Percentiles rank a stretch among this genome's conserved stretches.
phyloP scores from a whole-genome alignment of 2,329 filamentous ascomycete species.

The Spiromastix sp. region DNA sequence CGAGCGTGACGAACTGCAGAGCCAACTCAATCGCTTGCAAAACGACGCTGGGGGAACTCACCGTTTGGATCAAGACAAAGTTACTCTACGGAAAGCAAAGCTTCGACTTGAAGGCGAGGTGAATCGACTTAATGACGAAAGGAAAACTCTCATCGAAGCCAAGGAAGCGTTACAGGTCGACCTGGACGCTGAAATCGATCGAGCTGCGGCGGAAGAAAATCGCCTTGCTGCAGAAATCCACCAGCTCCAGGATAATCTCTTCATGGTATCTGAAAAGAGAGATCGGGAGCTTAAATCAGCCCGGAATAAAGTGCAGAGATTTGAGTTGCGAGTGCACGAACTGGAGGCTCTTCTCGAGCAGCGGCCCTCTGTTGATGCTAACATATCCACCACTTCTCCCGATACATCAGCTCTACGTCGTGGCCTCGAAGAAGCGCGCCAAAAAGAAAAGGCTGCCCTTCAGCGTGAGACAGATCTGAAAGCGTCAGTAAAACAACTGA shows the following conservation, averaged over 20 bases:
- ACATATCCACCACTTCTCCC: constrained; percentile 22
- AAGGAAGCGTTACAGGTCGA: constrained; percentile 51
- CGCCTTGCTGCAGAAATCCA: constrained; percentile 42
- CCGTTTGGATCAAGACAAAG: constrained; percentile 56
- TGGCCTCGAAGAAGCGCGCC: constrained; percentile 53
- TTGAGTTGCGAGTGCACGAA: constrained; percentile 47
- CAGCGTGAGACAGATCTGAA: constrained; percentile 57
- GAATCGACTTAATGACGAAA: constrained; percentile 55
- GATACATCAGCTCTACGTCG: constrained; percentile 53
- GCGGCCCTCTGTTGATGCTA: constrained; percentile 27
- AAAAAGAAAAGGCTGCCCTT: constrained; percentile 54
- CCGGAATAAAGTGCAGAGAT: constrained; percentile 52
- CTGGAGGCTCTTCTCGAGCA: constrained; percentile 45
- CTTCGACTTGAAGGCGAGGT: constrained; percentile 58
- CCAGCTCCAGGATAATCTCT: constrained; percentile 43
- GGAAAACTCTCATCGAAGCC: constrained; percentile 45
- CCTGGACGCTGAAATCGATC: constrained; percentile 55
- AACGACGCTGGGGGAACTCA: constrained; percentile 49
- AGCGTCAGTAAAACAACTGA: constrained; percentile 51
- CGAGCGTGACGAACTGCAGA: constrained; percentile 57
- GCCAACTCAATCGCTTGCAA: constrained; percentile 46
- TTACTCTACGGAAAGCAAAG: constrained; percentile 58
- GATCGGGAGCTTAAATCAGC: constrained; percentile 41
- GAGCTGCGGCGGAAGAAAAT: constrained; percentile 56
- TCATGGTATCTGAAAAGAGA: constrained; percentile 26